Evolutionary conservation across 1,284 basidiomycete species (phyloP).

Genomic region (Cutaneotrichosporon arboriforme): DNA sequence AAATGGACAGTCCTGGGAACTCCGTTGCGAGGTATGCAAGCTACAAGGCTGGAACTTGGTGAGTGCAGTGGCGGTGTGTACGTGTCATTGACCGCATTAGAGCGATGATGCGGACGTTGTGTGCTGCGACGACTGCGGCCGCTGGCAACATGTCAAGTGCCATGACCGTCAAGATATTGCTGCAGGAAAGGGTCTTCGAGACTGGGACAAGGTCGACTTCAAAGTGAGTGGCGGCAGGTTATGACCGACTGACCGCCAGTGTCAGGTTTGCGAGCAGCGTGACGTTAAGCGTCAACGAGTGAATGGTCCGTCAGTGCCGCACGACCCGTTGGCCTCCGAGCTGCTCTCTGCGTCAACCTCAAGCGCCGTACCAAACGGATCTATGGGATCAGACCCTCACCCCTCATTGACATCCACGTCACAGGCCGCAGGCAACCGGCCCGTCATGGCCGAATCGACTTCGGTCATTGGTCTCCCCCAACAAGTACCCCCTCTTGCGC

Average conservation of each 20-base stretch:
- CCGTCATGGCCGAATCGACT: too few species aligned
- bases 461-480: too few species aligned
- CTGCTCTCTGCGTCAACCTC: too few species aligned
- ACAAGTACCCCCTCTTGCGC: too few species aligned
- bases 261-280: constrained; percentile 31
- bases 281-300: constrained; percentile 25
- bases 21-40: constrained; percentile 52
- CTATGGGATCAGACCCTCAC: too few species aligned
- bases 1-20: constrained; percentile 46
- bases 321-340: too few species aligned
- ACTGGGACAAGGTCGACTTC: constrained; percentile 48
- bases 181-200: constrained; percentile 31
- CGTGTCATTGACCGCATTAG: background rate
- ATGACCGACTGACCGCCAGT: constrained; percentile 17
- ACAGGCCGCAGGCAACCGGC: too few species aligned
- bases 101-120: constrained; percentile 49
- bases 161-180: constrained; percentile 39
- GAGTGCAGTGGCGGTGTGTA: constrained; percentile 18
- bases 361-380: too few species aligned
- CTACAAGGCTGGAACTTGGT: constrained; percentile 50
- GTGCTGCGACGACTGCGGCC: constrained; percentile 52
- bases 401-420: too few species aligned
- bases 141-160: constrained; percentile 50
- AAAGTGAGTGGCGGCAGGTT: constrained; percentile 30
- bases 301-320: too few species aligned